Conservation (phyloP, 2,329 filamentous ascomycete genomes). For the Rutstroemia sp. region DNA sequence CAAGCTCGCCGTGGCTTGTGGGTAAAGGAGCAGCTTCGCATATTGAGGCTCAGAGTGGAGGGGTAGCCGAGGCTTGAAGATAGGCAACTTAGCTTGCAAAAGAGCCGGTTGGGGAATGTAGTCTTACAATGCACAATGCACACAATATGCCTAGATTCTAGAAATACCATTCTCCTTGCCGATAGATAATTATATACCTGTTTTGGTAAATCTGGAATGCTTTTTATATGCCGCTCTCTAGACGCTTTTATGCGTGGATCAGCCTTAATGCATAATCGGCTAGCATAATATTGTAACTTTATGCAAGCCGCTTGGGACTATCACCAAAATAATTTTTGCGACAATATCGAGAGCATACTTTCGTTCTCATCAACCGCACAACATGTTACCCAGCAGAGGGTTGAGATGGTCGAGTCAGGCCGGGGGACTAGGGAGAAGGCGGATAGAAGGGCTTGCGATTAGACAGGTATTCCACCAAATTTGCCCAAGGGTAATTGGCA, state of each 20-base stretch:
- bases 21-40: no score
- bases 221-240: no score
- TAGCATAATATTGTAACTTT: background rate
- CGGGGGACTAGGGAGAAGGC: constrained; percentile 30
- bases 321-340: constrained; percentile 20
- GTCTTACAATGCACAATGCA: no score
- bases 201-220: no score
- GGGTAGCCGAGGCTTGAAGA: no score
- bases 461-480: constrained; percentile 21
- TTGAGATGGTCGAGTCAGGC: constrained; percentile 40
- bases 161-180: no score
- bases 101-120: no score
- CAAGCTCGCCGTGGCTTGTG: background rate
- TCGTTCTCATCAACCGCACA: constrained; percentile 10
- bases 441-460: constrained; percentile 33
- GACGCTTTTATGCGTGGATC: background rate
- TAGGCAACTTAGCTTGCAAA: no score
- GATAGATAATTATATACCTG: no score
- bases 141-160: no score
- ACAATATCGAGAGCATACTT: constrained; percentile 6
- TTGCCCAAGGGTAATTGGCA: background rate
- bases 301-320: background rate
- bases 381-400: constrained; percentile 50
- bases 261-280: background rate
- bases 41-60: no score